phyloP scores from a whole-genome alignment of 441 rosid species.

The Arabidopsis hybrid region DNA sequence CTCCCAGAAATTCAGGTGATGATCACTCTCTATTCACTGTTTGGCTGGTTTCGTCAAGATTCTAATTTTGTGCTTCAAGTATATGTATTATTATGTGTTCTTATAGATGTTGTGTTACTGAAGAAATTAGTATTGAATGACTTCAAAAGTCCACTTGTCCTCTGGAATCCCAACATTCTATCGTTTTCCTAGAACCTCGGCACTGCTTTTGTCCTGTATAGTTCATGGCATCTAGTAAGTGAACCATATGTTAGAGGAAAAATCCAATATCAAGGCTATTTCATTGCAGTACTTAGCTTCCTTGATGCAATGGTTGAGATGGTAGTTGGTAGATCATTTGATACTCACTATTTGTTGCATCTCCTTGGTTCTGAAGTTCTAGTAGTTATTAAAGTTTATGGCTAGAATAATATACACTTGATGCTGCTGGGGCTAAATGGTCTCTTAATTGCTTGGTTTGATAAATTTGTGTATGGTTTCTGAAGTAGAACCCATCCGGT shows the following conservation, averaged over 20 bases:
- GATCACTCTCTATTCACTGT: conserved; percentile 16
- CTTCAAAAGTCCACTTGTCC: conserved; percentile 7
- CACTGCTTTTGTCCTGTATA: neutral
- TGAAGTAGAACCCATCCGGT: neutral
- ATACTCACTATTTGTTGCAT: conserved; percentile 9
- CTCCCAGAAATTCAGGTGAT: conserved; percentile 91
- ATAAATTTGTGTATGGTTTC: conserved; percentile 4
- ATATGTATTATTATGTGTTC: conserved; percentile 14
- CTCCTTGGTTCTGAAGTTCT: neutral
- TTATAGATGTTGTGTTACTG: neutral
- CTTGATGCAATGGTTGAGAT: neutral
- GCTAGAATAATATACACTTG: neutral
- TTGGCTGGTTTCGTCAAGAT: neutral
- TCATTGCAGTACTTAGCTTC: conserved; percentile 1
- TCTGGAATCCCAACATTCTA: conserved; percentile 12
- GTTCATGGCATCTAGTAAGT: conserved; percentile 16
- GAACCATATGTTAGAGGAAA: neutral
- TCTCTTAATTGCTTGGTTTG: conserved; percentile 21
- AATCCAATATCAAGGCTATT: neutral
- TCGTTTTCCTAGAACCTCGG: neutral
- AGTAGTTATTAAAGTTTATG: conserved; percentile 9
- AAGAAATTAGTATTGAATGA: conserved; percentile 8
- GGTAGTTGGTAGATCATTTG: neutral
- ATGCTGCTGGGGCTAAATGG: neutral
- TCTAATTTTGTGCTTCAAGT: neutral